These are phyloP conservation scores for Boletus huronensis DNA, from an alignment of 768 basidiomycete genomes.

Conservation along the genomic window DNA sequence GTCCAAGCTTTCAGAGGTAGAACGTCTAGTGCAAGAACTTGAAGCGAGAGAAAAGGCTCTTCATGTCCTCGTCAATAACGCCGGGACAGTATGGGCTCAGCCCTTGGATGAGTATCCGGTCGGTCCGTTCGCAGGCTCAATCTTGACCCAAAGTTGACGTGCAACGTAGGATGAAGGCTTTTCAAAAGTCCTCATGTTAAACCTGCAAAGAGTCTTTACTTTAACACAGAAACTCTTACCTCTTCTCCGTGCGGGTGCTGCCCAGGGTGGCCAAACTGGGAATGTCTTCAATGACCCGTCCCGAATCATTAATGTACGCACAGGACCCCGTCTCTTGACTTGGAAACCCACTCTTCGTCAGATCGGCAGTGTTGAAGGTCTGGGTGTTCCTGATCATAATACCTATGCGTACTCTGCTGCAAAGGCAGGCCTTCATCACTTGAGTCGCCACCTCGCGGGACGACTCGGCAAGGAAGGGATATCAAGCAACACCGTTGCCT, in stretches of 20 bases:
- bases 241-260: constrained; percentile 46
- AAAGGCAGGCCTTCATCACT: constrained; percentile 60
- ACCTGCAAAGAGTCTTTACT: constrained; percentile 62
- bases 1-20: constrained; percentile 50
- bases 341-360: constrained; percentile 17
- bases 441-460: constrained; percentile 55
- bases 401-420: constrained; percentile 65
- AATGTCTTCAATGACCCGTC: constrained; percentile 43
- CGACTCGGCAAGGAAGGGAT: constrained; percentile 56
- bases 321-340: not conserved
- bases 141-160: not conserved
- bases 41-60: constrained; percentile 48
- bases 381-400: constrained; percentile 50
- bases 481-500: constrained; percentile 61
- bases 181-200: constrained; percentile 58
- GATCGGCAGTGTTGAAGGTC: constrained; percentile 63
- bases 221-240: constrained; percentile 60
- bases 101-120: constrained; percentile 47
- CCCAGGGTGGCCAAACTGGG: constrained; percentile 37
- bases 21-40: constrained; percentile 49
- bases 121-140: constrained; percentile 2
- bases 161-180: constrained; percentile 48
- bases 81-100: constrained; percentile 56
- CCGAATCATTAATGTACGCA: constrained; percentile 56
- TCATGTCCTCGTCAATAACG: constrained; percentile 63